These are phyloP conservation scores for Yarrowia sp. DNA, from an alignment of 805 yeast species.

Conservation along the genomic window DNA sequence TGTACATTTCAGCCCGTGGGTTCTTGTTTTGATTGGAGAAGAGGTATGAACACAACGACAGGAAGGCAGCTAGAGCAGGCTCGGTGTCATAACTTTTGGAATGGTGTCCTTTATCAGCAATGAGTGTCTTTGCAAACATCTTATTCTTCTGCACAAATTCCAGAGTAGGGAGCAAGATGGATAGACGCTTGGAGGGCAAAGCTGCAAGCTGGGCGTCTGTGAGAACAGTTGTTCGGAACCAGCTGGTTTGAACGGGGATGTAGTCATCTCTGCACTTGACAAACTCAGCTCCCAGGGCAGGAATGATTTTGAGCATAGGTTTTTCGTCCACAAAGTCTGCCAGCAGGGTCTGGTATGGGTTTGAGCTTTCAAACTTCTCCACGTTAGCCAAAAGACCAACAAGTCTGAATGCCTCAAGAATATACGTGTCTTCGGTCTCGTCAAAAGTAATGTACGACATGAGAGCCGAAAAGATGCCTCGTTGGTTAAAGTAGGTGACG, in stretches of 20 bases:
- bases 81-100: conserved; percentile 14
- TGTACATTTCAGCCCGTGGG: conserved; percentile 33
- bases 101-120: conserved; percentile 32
- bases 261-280: background rate
- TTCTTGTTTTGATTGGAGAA: conserved; percentile 35
- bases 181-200: background rate
- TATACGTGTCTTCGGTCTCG: conserved; percentile 30
- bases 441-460: conserved; percentile 35
- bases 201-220: conserved; percentile 5
- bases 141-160: conserved; percentile 40
- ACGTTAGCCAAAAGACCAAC: conserved; percentile 41
- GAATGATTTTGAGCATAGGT: conserved; percentile 37
- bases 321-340: conserved; percentile 42
- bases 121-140: conserved; percentile 34
- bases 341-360: conserved; percentile 40
- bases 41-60: conserved; percentile 36
- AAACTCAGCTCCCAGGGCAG: conserved; percentile 4
- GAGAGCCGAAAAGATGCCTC: conserved; percentile 41
- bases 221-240: background rate
- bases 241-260: background rate
- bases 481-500: conserved; percentile 37
- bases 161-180: conserved; percentile 29
- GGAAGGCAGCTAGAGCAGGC: conserved; percentile 35
- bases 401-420: conserved; percentile 39
- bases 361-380: conserved; percentile 39